Percentiles rank a stretch among this genome's conserved stretches.
Conservation (phyloP, 2,329 filamentous ascomycete genomes). For the Alternaria viburni region DNA sequence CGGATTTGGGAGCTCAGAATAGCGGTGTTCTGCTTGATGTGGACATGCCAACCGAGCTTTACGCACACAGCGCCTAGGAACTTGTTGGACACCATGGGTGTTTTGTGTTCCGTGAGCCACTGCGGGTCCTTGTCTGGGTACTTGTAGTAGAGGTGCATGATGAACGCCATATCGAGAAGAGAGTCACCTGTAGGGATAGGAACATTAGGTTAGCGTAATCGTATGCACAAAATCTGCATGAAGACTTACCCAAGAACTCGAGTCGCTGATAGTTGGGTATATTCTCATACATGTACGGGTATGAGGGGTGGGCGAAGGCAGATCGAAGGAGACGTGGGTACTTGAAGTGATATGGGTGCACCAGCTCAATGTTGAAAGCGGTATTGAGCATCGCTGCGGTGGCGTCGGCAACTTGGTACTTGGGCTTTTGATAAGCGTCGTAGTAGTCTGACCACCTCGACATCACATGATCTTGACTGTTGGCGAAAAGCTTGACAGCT, state of each 20-base stretch:
- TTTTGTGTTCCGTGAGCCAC: constrained; percentile 98
- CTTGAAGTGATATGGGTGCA: constrained; percentile 71
- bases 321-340: constrained; percentile 79
- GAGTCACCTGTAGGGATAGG: constrained; percentile 93
- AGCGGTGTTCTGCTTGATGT: constrained; percentile 64
- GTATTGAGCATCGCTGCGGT: constrained; percentile 74
- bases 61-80: constrained; percentile 86
- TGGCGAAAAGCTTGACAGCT: constrained; percentile 73
- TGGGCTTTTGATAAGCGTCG: constrained; percentile 69
- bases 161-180: constrained; percentile 82
- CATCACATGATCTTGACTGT: constrained; percentile 72
- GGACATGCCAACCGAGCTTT: constrained; percentile 75
- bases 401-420: constrained; percentile 69
- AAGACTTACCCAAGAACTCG: neutral
- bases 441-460: constrained; percentile 75
- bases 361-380: constrained; percentile 66
- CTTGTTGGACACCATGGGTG: constrained; percentile 98
- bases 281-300: constrained; percentile 74
- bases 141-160: constrained; percentile 79
- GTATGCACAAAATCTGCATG: neutral
- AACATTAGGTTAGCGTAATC: constrained; percentile 39
- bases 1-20: constrained; percentile 59
- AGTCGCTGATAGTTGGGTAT: constrained; percentile 80
- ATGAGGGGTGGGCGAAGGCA: constrained; percentile 88
- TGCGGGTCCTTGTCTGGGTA: constrained; percentile 86